Conservation (phyloP, 495 filamentous ascomycete genomes). For the Amorphotheca resinae region DNA sequence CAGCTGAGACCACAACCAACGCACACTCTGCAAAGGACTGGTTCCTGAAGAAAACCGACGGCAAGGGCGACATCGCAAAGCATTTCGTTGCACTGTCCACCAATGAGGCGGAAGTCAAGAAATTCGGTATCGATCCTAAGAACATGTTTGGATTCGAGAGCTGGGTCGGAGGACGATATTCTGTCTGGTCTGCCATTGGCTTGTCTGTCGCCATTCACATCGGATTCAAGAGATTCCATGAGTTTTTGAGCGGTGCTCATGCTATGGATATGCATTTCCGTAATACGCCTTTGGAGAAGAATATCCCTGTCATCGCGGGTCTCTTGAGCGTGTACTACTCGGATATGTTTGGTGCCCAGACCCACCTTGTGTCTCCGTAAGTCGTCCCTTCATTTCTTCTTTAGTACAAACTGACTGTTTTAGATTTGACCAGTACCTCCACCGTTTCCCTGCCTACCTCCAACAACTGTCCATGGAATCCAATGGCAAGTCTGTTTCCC, state of each 20-base stretch:
- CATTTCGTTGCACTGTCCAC: conserved; percentile 98
- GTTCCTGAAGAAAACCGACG: conserved; percentile 75
- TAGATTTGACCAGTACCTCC: conserved; percentile 95
- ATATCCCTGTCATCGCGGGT: conserved; percentile 87
- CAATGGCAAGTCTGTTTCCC: conserved; percentile 95
- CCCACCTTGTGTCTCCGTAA: conserved; percentile 85
- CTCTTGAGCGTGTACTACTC: conserved; percentile 96
- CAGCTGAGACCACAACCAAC: conserved; percentile 92
- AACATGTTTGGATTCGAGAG: conserved; percentile 99
- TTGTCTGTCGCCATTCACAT: conserved; percentile 89
- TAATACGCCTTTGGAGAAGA: conserved; percentile 77
- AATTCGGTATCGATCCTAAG: conserved; percentile 93
- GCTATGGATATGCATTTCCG: conserved; percentile 99
- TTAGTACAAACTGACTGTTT: not conserved
- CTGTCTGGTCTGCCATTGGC: conserved; percentile 96
- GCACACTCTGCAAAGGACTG: conserved; percentile 92
- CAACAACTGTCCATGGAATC: conserved; percentile 99
- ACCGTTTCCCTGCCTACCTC: conserved; percentile 97
- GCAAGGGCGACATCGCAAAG: conserved; percentile 82
- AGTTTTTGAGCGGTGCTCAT: conserved; percentile 90
- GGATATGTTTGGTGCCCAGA: conserved; percentile 96
- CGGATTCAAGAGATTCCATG: conserved; percentile 92
- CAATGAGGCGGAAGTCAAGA: conserved; percentile 87
- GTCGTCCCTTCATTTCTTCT: conserved; percentile 18
- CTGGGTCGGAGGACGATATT: conserved; percentile 97